Evolutionary conservation across 352 stramenopile species (phyloP).

Genomic region (Thalassiosira allenii): DNA sequence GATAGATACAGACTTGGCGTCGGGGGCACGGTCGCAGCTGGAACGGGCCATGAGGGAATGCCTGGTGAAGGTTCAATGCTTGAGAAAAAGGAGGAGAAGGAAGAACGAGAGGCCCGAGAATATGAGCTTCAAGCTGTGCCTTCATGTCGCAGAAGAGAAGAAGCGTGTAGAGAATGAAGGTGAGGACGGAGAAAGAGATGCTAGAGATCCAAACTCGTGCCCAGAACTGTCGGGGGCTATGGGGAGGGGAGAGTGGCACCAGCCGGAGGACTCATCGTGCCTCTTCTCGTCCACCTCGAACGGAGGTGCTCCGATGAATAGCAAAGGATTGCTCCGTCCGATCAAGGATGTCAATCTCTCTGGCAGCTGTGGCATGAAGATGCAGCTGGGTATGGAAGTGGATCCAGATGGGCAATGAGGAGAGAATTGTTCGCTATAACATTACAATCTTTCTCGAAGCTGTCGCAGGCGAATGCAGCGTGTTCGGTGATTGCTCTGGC

Average conservation of each 20-base stretch:
- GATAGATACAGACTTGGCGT: conserved; percentile 33
- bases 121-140: conserved; percentile 59
- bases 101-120: conserved; percentile 50
- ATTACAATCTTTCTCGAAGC: too few relatives aligned
- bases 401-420: too few relatives aligned
- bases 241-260: conserved; percentile 38
- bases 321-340: conserved; percentile 39
- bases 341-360: conserved; percentile 48
- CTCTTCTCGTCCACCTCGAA: conserved; percentile 22
- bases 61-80: conserved; percentile 32
- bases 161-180: not conserved
- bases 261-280: conserved; percentile 33
- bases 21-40: conserved; percentile 26
- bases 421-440: too few relatives aligned
- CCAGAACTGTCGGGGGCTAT: conserved; percentile 38
- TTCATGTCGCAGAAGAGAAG: conserved; percentile 25
- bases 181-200: not conserved
- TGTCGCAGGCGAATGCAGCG: too few relatives aligned
- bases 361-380: conserved; percentile 50
- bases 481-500: too few relatives aligned
- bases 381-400: conserved; percentile 49
- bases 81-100: conserved; percentile 35
- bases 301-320: not conserved
- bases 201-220: conserved; percentile 5
- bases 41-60: conserved; percentile 57